Conservation (phyloP, 768 basidiomycete species). For the Leccinum longicurvipes region DNA sequence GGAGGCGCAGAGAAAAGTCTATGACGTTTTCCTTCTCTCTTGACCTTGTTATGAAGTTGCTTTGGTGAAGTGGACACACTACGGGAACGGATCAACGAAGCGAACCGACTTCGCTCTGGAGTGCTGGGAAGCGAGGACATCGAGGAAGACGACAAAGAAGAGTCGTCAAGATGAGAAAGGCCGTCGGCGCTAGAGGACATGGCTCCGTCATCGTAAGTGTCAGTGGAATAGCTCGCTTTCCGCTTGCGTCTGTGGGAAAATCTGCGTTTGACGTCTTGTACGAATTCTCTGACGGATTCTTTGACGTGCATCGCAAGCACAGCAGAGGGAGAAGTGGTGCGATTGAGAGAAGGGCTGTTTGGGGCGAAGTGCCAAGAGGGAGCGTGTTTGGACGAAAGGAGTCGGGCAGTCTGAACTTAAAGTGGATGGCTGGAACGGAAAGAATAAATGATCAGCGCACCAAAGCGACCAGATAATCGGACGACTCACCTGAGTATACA, state of each 20-base stretch:
- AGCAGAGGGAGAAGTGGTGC: background rate
- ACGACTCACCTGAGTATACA: background rate
- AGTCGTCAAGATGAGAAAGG: slow-evolving; percentile 2
- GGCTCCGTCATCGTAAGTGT: slow-evolving; percentile 9
- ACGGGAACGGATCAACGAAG: slow-evolving; percentile 15
- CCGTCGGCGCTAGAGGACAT: slow-evolving; percentile 15
- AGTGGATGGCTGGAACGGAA: background rate
- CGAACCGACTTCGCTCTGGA: slow-evolving; percentile 8
- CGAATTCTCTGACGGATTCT: slow-evolving; percentile 26
- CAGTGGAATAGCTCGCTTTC: slow-evolving; percentile 9
- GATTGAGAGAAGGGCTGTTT: background rate
- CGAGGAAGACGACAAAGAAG: slow-evolving; percentile 13
- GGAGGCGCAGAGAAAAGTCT: slow-evolving; percentile 18
- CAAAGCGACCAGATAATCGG: background rate
- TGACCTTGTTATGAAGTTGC: slow-evolving; percentile 9
- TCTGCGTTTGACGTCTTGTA: slow-evolving; percentile 32
- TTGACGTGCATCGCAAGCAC: slow-evolving; percentile 29
- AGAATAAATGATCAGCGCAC: background rate
- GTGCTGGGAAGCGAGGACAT: slow-evolving; percentile 2
- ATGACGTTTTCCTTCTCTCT: slow-evolving; percentile 8
- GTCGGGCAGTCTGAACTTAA: background rate
- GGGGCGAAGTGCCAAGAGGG: background rate
- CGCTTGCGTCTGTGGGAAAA: slow-evolving; percentile 27
- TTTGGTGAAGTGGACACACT: slow-evolving; percentile 4
- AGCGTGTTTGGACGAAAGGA: background rate